Base-by-base conservation (phyloP, 768 basidiomycete species). In the Trametes elegans region DNA sequence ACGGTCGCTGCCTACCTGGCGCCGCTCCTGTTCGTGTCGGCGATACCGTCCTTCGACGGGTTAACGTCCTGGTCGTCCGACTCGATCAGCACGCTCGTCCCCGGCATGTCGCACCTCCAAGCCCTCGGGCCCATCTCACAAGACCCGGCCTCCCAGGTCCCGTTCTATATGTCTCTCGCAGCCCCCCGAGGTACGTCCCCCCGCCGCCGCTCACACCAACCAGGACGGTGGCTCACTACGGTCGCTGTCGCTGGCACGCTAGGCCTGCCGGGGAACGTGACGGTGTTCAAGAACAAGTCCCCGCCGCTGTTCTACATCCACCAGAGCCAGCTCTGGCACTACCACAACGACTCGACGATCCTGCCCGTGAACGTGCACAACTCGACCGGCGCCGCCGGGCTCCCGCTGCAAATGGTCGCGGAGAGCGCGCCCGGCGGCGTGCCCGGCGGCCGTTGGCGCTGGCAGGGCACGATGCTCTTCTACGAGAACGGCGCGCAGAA, bases 261-360 rank as follows among this genome's bases (percentile, higher is more conserved):
- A 84, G 82, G 77, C 21, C 57, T 65, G 31, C 70, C 75, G 7
- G 79, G 80, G 34, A 79, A 83, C 55, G 67, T 80, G 26, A 81
- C 80, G 6, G 62, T 80, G 13, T 55, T 67, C 41, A 65, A 68
- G 19, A 57, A 61, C 49, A 59, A 66, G 49, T 43, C 54, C 9
- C 78, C 79, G 13, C 73, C 79, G 7, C 62, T 80, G 16, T 85
- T 84, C 68, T 83, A 81, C 68, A 72, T 85, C 57, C 70, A 76
- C 61, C 73, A 74, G 53, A 68, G 75, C 42, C 76, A 78, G 44
- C 72, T 85, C 23, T 82, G 74, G 71, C 77, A 79, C 46, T 76
- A 75, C 62, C 72, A 74, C 50, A 85, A 87, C 65, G 79, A 79
- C 48, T 76, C 81, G 0, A 72, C 78, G 14, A 79, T 85, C 48